Conservation (phyloP, 2,329 filamentous ascomycete species). For the Onygenales sp. region DNA sequence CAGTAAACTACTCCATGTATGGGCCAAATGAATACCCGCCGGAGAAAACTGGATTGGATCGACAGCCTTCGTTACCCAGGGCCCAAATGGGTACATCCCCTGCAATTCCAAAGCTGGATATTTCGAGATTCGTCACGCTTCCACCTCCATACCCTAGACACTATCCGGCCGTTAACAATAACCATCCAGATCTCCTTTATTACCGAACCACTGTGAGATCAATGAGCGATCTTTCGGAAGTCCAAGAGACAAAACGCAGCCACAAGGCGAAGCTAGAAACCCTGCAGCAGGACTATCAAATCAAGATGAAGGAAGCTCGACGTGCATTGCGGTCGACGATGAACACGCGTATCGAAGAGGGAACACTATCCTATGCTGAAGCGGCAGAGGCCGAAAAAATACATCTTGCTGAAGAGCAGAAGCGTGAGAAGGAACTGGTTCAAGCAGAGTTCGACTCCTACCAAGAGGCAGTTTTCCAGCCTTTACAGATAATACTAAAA, state of each 20-base stretch:
- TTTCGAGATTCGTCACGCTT: conserved; percentile 84
- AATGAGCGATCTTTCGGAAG: conserved; percentile 63
- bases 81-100: conserved; percentile 13
- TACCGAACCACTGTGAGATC: conserved; percentile 66
- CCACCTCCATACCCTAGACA: conserved; percentile 91
- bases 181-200: conserved; percentile 74
- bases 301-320: conserved; percentile 49
- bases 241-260: conserved; percentile 54
- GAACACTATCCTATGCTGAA: conserved; percentile 71
- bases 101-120: conserved; percentile 54
- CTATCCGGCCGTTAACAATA: conserved; percentile 92
- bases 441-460: conserved; percentile 78
- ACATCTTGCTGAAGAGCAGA: conserved; percentile 59
- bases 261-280: conserved; percentile 42
- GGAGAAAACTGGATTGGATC: conserved; percentile 53
- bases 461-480: conserved; percentile 71
- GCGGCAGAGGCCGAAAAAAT: conserved; percentile 74
- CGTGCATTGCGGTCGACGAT: conserved; percentile 63
- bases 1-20: conserved; percentile 24
- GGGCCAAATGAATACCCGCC: conserved; percentile 53
- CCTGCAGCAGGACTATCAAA: conserved; percentile 43
- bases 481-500: conserved; percentile 70
- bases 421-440: conserved; percentile 60
- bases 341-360: conserved; percentile 66
- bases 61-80: conserved; percentile 14